Evolutionary conservation across 495 filamentous ascomycete species (phyloP), one percentile per base, ranked within the genome.

Genomic region (Neurospora terricola): DNA sequence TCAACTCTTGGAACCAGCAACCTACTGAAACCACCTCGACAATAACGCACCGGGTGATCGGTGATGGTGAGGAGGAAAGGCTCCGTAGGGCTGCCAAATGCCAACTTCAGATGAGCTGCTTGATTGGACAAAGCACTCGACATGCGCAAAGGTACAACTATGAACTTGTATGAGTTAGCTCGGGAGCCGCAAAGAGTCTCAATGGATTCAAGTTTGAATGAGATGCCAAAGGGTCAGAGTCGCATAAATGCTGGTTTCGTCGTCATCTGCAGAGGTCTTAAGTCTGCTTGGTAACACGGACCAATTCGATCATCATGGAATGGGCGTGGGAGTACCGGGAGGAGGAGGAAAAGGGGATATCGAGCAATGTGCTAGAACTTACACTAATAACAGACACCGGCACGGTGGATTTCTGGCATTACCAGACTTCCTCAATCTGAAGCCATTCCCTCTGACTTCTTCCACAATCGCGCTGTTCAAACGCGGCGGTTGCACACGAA

Each of bases 221-320:
- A 72, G 73, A 38, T 75, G 75, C 69, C n/a, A 69, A 76, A 76
- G 77, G 80, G 85, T 97, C 94, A 97, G 94, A 93, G 87, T 82
- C 91, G 92, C 93, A 91, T 87, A 84, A 84, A 91, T 92, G 84
- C 84, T 86, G 87, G 84, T 81, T 83, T 85, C 88, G 87, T 96
- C 94, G 87, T 95, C 94, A 90, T 90, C 80, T 87, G 86, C 91
- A 92, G 54, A 66, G 91, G 92, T 96, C 93, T 97, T 97, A 93
- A 93, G 87, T 90, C 94, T 91, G 91, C 92, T 97, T 91, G 90
- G 94, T 88, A 97, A 97, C 94, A 97, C 94, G 94, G 95, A 97
- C 94, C 93, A 97, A 96, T 90, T 88, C 77, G 88, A 88, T 96
- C 93, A 96, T 97, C 94, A 97, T 88, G 79, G 82, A 83, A 83